These are phyloP conservation scores for Aspergillus neoniger DNA, from an alignment of 2,329 filamentous ascomycete species.

Conservation along the genomic window DNA sequence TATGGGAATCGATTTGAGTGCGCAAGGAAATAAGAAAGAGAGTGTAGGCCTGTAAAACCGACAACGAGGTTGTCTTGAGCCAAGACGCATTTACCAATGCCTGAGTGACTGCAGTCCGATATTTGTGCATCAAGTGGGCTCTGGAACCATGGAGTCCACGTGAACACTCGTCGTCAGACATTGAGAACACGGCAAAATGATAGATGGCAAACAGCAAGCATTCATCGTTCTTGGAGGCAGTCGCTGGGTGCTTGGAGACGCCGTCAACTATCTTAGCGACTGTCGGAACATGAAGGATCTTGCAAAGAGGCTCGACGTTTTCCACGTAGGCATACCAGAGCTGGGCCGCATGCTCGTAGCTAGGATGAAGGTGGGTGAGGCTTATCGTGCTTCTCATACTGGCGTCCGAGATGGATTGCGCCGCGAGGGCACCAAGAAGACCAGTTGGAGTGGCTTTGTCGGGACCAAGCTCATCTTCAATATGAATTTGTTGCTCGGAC, in stretches of 20 bases:
- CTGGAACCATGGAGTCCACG: slow-evolving; percentile 2
- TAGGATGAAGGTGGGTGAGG: slow-evolving; percentile 29
- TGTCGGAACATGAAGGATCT: slow-evolving; percentile 70
- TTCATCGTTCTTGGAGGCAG: slow-evolving; percentile 34
- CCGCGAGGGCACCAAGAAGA: too few relatives aligned
- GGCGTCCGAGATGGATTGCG: too few relatives aligned
- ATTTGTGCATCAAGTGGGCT: slow-evolving; percentile 11
- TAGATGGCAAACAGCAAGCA: slow-evolving; percentile 37
- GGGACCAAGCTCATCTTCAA: too few relatives aligned
- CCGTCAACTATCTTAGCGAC: slow-evolving; percentile 67
- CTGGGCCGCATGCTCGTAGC: slow-evolving; percentile 54
- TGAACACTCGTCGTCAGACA: slow-evolving; percentile 18
- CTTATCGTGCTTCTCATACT: too few relatives aligned
- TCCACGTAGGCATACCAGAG: slow-evolving; percentile 76
- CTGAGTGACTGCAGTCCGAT: slow-evolving; percentile 11
- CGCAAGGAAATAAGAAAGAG: slow-evolving; percentile 32
- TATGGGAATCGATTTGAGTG: slow-evolving; percentile 46
- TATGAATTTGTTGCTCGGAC: too few relatives aligned
- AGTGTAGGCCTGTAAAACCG: slow-evolving; percentile 19
- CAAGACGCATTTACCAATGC: slow-evolving; percentile 22
- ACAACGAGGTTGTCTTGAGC: slow-evolving; percentile 20
- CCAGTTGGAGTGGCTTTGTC: too few relatives aligned
- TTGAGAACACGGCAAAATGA: slow-evolving; percentile 23
- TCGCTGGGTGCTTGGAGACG: slow-evolving; percentile 48
- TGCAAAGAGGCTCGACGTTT: slow-evolving; percentile 73